phyloP scores from a whole-genome alignment of 1,284 basidiomycete species.

The Pholiota adiposa region DNA sequence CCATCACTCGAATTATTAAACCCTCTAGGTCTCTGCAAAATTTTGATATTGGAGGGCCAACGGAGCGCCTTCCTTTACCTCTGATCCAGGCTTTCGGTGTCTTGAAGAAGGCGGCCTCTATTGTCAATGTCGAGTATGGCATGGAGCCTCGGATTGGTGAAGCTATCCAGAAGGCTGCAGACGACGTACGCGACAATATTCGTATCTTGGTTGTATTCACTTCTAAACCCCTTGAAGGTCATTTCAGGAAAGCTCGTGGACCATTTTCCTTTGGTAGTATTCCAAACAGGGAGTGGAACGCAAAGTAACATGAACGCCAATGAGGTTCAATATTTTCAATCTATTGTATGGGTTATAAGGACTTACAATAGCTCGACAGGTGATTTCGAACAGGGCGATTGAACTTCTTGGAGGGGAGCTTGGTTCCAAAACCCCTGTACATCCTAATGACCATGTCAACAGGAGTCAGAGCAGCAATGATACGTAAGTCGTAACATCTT shows the following conservation, averaged over 20 bases:
- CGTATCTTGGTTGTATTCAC: not conserved
- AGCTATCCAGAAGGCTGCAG: slow-evolving; percentile 92
- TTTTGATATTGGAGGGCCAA: slow-evolving; percentile 96
- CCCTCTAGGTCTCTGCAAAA: slow-evolving; percentile 85
- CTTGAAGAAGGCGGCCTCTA: slow-evolving; percentile 95
- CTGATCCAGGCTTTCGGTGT: slow-evolving; percentile 98
- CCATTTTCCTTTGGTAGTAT: slow-evolving; percentile 98
- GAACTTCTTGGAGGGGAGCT: slow-evolving; percentile 95
- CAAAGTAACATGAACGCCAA: slow-evolving; percentile 99
- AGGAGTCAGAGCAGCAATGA: slow-evolving; percentile 99
- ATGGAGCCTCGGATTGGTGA: slow-evolving; percentile 88
- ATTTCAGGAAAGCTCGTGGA: slow-evolving; percentile 94
- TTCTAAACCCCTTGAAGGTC: slow-evolving; percentile 56
- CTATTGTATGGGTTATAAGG: not conserved
- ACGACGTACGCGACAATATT: slow-evolving; percentile 69
- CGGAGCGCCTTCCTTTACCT: slow-evolving; percentile 92
- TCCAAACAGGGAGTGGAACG: slow-evolving; percentile 99
- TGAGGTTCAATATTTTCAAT: slow-evolving; percentile 58
- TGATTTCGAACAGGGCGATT: slow-evolving; percentile 98
- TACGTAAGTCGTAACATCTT: slow-evolving; percentile 58
- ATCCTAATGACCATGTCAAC: slow-evolving; percentile 99
- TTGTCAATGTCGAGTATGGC: slow-evolving; percentile 91
- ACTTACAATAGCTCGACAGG: slow-evolving; percentile 48
- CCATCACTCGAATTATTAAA: not conserved
- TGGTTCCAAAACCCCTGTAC: slow-evolving; percentile 96